Evolutionary conservation across 2,329 filamentous ascomycete species (phyloP).

Genomic region (Trichoderma sp.): DNA sequence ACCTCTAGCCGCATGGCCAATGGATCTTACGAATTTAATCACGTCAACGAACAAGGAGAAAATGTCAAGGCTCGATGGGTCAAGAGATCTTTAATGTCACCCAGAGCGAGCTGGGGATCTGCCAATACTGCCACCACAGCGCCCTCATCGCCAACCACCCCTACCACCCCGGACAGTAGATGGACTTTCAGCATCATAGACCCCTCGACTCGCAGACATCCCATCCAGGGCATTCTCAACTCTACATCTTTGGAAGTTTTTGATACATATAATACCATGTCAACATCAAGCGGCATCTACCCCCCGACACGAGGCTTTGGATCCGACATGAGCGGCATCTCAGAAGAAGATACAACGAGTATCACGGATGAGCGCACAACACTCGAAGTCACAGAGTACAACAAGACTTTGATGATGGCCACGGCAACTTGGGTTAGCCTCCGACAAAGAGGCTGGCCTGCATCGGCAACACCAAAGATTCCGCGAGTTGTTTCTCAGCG

Average conservation of each 20-base stretch:
- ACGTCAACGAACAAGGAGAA: constrained; percentile 60
- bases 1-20: constrained; percentile 54
- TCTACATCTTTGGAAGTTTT: constrained; percentile 68
- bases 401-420: constrained; percentile 45
- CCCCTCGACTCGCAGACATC: constrained; percentile 69
- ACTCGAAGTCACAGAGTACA: constrained; percentile 39
- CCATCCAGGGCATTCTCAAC: constrained; percentile 72
- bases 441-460: constrained; percentile 44
- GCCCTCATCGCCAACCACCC: constrained; percentile 34
- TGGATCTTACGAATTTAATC: constrained; percentile 69
- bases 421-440: constrained; percentile 47
- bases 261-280: constrained; percentile 66
- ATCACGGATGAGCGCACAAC: constrained; percentile 39
- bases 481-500: constrained; percentile 35
- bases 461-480: constrained; percentile 38
- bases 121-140: constrained; percentile 31
- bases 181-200: constrained; percentile 81
- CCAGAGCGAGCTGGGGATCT: constrained; percentile 31
- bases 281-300: constrained; percentile 52
- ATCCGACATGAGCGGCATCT: constrained; percentile 33
- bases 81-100: constrained; percentile 44
- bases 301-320: constrained; percentile 49
- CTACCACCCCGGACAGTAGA: constrained; percentile 51
- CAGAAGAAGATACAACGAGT: constrained; percentile 30
- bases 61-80: constrained; percentile 72